Base-by-base conservation (phyloP, 225 moss, liverwort and hornwort species). In the Antitrichia curtipendula region DNA sequence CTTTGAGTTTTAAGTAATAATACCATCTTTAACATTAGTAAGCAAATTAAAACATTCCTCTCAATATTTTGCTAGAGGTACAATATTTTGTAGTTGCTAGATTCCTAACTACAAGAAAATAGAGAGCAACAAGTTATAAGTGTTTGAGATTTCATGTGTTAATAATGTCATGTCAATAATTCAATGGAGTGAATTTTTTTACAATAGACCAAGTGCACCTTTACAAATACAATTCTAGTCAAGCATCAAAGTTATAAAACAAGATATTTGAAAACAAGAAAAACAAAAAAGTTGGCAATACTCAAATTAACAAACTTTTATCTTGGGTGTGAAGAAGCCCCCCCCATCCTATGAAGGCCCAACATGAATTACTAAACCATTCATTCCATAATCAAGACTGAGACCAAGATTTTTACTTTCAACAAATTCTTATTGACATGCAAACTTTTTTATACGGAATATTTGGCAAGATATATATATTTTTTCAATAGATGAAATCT, bases 301-400 rank as follows among this genome's bases (percentile, higher is more conserved):
- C 1, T 28, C 18, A 73, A 73, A 47, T 16, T 73, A 10, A 9
- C 17, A 73, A n/a, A 47, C 7, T 18, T 43, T 73, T 18, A 31
- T 47, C 4, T 29, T 38, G 0, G 4, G 8, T 69, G 40, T 38
- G 7, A 69, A 69, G 69, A n/a, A 20, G 36, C n/a, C n/a, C 20
- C 21, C 21, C 11, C 24, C 1, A 15, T 41, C 27, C 8, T 8
- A 1, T 41, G n/a, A 0, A 15, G 3, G 15, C 1, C 3, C 0
- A 0, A 1, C 16, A 72, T 72, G 72, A 72, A 43, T 43, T 6
- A 43, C 15, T 6, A 27, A 16, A 6, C 0, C 2, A 0, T 45
- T 72, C 6, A 45, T 72, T 43, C 3, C 0, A 28, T 1, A 45
- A 71, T 25, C 5, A 28, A 43, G 16, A 69, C 3, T 1, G 2